These are phyloP conservation scores for Thelonectria rubi DNA, from an alignment of 2,329 filamentous ascomycete genomes.

Conservation along the genomic window DNA sequence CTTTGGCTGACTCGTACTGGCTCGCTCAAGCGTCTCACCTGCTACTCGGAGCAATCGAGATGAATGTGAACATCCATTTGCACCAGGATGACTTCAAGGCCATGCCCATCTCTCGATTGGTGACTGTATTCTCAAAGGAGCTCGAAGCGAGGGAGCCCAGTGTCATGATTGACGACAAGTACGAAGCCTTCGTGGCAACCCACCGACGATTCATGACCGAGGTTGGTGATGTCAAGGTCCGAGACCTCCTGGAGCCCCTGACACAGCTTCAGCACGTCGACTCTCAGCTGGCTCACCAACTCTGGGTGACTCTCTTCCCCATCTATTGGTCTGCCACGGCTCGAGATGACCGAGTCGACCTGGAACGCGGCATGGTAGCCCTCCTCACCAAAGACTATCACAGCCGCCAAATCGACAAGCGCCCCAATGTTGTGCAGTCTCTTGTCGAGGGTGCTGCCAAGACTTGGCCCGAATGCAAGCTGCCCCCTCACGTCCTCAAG, in stretches of 20 bases:
- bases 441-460: constrained; percentile 88
- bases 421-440: constrained; percentile 94
- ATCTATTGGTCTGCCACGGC: constrained; percentile 91
- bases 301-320: constrained; percentile 92
- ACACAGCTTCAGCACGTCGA: constrained; percentile 93
- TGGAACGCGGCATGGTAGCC: constrained; percentile 90
- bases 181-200: constrained; percentile 79
- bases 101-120: constrained; percentile 77
- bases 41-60: constrained; percentile 89
- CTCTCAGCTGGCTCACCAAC: constrained; percentile 79
- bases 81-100: constrained; percentile 86
- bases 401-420: constrained; percentile 89
- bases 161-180: constrained; percentile 81
- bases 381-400: constrained; percentile 96
- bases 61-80: constrained; percentile 79
- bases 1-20: constrained; percentile 94
- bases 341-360: constrained; percentile 86
- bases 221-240: constrained; percentile 84
- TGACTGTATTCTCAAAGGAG: constrained; percentile 78
- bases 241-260: constrained; percentile 89
- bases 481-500: constrained; percentile 96
- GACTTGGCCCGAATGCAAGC: constrained; percentile 86
- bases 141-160: constrained; percentile 72
- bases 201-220: constrained; percentile 87
- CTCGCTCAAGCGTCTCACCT: constrained; percentile 93